Evolutionary conservation across 139 green algal genomes (phyloP), one percentile per base, ranked within the genome.

Genomic region (Chlamydomonas sp.): DNA sequence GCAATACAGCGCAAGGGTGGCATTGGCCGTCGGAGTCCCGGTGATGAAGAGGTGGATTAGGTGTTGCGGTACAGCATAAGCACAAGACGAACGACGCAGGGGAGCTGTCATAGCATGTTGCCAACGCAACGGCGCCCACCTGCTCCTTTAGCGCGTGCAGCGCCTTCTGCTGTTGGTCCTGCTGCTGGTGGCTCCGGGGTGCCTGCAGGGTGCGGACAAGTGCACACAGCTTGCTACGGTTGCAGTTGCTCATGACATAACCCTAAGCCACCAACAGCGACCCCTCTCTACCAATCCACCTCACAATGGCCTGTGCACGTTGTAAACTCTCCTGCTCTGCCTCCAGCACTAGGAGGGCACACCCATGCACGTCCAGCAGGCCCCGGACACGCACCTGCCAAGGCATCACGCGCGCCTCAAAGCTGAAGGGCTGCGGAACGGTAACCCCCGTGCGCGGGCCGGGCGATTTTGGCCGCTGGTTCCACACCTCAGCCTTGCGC

Each of bases 401-500:
- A 2, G 83, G 83, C 7, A 88, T 63, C 72, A 88, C 83, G 16
- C 83, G 83, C 9, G n/a, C 18, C 79, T 91, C 88, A 69, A 91
- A 89, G 83, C 78, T 86, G 78, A 91, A 91, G 9, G 88, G 88
- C 77, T 88, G 77, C 31, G 88, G 88, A 67, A 89, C 83, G 2
- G 88, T 91, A 64, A 82, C 71, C 1, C 83, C 77, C 31, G n/a
- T 69, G 15, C 31, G 64, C 20, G 69, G 77, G 2, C 83, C 83
- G 2, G 71, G 78, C 10, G 83, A 84, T 63, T 84, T 78, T 17
- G 86, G 78, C 83, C 88, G 78, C 20, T 77, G 16, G 78, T 91
- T 77, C 71, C 88, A 87, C 31, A 94, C 91, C 83, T 91, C 81
- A 16, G 87, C 89, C 73, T 90, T 84, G 0, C 84, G 77, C n/a